These are phyloP conservation scores for Talaromyces albobiverticillius DNA, from an alignment of 2,329 filamentous ascomycete genomes.

Conservation along the genomic window DNA sequence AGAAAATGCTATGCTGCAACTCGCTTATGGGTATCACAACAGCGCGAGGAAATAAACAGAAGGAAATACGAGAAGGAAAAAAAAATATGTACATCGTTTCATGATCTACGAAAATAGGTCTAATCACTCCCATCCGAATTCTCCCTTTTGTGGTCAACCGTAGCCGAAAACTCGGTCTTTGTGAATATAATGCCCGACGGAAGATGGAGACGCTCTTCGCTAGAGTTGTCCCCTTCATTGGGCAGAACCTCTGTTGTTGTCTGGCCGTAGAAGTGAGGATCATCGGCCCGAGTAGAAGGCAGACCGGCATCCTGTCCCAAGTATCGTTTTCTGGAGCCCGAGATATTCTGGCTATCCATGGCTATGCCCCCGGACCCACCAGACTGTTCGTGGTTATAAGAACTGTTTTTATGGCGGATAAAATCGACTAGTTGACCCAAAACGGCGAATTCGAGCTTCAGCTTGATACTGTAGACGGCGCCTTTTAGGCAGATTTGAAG, in stretches of 20 bases:
- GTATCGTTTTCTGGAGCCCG: background rate
- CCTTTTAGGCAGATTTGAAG: slow-evolving; percentile 47
- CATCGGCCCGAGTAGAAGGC: slow-evolving; percentile 8
- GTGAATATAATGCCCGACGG: slow-evolving; percentile 22
- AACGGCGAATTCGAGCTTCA: slow-evolving; percentile 52
- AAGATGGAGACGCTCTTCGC: slow-evolving; percentile 14
- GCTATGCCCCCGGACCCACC: slow-evolving; percentile 23
- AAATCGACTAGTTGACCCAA: slow-evolving; percentile 46
- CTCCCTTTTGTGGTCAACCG: slow-evolving; percentile 13
- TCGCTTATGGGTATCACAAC: too few species aligned
- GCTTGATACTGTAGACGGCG: slow-evolving; percentile 48
- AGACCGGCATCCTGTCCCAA: slow-evolving; percentile 12
- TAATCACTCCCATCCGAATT: slow-evolving; percentile 10
- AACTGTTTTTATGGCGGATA: slow-evolving; percentile 23
- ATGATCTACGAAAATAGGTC: background rate
- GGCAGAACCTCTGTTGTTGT: slow-evolving; percentile 12
- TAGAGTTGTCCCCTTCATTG: slow-evolving; percentile 10
- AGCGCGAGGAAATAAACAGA: too few species aligned
- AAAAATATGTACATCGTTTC: background rate
- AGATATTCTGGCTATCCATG: slow-evolving; percentile 13
- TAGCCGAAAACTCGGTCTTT: slow-evolving; percentile 23
- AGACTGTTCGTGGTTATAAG: slow-evolving; percentile 20
- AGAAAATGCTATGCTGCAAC: too few species aligned
- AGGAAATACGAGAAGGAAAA: too few species aligned
- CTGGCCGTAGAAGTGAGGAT: slow-evolving; percentile 14